A percentile compares a stretch with the other conserved stretches of the same genome.
These are phyloP conservation scores for Panellus pusillus DNA, from an alignment of 768 basidiomycete genomes.

Conservation along the genomic window DNA sequence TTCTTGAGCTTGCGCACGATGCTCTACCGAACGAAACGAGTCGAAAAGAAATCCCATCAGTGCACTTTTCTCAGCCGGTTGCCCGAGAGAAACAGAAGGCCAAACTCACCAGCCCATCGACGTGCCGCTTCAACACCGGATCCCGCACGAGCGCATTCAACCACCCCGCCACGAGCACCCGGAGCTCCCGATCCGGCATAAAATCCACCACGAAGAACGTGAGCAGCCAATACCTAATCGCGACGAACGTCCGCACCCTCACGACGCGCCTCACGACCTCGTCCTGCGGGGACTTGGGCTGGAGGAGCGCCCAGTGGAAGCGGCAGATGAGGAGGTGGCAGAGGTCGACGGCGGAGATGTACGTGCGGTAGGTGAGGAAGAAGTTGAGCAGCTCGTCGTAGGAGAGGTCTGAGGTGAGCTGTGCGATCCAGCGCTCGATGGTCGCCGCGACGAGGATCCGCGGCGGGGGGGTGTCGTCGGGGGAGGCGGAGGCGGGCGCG, in stretches of 20 bases:
- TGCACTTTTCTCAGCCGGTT: too few species aligned
- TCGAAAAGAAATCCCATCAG: neutral
- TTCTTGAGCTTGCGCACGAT: slow-evolving; percentile 83
- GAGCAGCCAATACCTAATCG: slow-evolving; percentile 86
- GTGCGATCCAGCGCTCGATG: slow-evolving; percentile 91
- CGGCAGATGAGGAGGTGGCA: slow-evolving; percentile 81
- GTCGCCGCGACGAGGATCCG: slow-evolving; percentile 82
- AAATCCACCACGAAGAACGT: slow-evolving; percentile 92
- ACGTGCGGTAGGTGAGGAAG: slow-evolving; percentile 90
- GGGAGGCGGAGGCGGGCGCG: neutral
- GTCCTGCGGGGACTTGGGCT: slow-evolving; percentile 51
- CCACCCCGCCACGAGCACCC: slow-evolving; percentile 74
- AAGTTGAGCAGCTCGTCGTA: slow-evolving; percentile 88
- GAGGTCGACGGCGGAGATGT: slow-evolving; percentile 76
- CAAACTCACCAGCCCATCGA: slow-evolving; percentile 67
- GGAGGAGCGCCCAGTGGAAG: slow-evolving; percentile 84
- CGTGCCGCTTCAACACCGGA: slow-evolving; percentile 63
- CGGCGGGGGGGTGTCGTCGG: slow-evolving; percentile 31
- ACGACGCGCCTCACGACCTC: slow-evolving; percentile 75
- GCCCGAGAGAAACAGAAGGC: too few species aligned
- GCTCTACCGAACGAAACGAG: slow-evolving; percentile 43
- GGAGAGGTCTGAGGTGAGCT: slow-evolving; percentile 82
- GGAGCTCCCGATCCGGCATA: slow-evolving; percentile 73
- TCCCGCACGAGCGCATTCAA: slow-evolving; percentile 75
- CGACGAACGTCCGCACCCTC: slow-evolving; percentile 86